phyloP scores from a whole-genome alignment of 495 filamentous ascomycete genomes.

The Chaetomium tenue region DNA sequence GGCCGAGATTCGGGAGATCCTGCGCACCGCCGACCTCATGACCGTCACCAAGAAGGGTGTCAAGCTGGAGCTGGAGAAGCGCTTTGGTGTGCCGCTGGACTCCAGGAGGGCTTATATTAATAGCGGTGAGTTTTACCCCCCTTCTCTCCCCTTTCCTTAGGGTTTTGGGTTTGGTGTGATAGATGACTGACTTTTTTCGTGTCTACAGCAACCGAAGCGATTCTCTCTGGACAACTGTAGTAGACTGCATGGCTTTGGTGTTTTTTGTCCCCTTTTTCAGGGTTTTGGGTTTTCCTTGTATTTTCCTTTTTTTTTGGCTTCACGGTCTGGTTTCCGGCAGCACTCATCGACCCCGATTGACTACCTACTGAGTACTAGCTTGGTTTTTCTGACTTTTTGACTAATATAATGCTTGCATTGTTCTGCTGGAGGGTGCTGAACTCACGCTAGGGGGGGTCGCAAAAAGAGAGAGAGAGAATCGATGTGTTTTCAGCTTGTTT shows the following conservation, averaged over 20 bases:
- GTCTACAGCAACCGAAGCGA: constrained; percentile 48
- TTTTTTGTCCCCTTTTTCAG: constrained; percentile 1
- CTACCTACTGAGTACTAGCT: background rate
- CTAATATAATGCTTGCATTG: constrained; percentile 10
- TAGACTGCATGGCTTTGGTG: background rate
- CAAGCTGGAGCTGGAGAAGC: constrained; percentile 84
- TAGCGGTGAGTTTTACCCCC: constrained; percentile 64
- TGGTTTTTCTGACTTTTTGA: background rate
- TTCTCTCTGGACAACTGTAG: constrained; percentile 49
- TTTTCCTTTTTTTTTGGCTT: background rate
- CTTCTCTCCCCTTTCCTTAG: background rate
- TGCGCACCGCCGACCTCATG: constrained; percentile 92
- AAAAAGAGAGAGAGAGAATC: too few species aligned
- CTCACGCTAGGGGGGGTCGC: background rate
- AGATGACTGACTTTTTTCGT: constrained; percentile 11
- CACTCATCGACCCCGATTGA: background rate
- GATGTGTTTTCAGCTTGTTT: background rate
- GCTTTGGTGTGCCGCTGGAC: constrained; percentile 81
- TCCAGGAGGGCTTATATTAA: constrained; percentile 85
- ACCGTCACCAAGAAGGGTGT: constrained; percentile 97
- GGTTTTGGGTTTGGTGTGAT: background rate
- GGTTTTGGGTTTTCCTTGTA: background rate
- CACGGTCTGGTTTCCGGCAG: constrained; percentile 1
- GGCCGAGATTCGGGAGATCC: constrained; percentile 90
- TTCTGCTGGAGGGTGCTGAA: background rate